Conservation (phyloP, 2,329 filamentous ascomycete genomes). For the Chrysoporthe deuterocubensis region DNA sequence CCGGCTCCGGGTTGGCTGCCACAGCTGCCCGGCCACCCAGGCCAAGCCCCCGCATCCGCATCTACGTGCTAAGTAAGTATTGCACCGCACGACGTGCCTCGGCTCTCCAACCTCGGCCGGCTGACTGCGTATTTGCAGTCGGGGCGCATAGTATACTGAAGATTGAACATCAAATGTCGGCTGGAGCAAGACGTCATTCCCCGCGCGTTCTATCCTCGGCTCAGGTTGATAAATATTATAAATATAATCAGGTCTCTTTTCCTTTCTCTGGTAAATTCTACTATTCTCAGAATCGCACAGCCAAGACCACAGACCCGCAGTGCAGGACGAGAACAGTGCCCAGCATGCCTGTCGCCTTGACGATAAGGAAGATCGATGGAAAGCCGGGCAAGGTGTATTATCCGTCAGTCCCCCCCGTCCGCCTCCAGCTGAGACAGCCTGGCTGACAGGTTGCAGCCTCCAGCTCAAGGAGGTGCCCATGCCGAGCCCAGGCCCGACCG, state of each 20-base stretch:
- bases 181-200: neutral
- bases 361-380: constrained; percentile 72
- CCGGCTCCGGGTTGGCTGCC: constrained; percentile 1
- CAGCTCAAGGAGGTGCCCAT: constrained; percentile 64
- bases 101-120: neutral
- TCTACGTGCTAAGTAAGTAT: no score
- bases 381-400: constrained; percentile 91
- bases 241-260: neutral
- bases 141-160: neutral
- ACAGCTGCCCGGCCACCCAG: no score
- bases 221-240: neutral
- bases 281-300: no score
- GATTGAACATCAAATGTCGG: neutral
- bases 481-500: constrained; percentile 64
- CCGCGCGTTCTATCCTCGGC: neutral
- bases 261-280: neutral
- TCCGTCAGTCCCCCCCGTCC: constrained; percentile 53
- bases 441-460: constrained; percentile 46
- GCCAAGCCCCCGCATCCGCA: no score
- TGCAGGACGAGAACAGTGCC: neutral
- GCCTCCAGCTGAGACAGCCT: neutral
- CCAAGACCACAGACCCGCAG: no score
- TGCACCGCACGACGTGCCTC: no score
- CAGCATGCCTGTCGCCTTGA: constrained; percentile 60
- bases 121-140: neutral